A percentile compares a stretch with the other conserved stretches of the same genome.
phyloP scores from a whole-genome alignment of 1,139 yeast species.

The Geotrichum macrosporum region DNA sequence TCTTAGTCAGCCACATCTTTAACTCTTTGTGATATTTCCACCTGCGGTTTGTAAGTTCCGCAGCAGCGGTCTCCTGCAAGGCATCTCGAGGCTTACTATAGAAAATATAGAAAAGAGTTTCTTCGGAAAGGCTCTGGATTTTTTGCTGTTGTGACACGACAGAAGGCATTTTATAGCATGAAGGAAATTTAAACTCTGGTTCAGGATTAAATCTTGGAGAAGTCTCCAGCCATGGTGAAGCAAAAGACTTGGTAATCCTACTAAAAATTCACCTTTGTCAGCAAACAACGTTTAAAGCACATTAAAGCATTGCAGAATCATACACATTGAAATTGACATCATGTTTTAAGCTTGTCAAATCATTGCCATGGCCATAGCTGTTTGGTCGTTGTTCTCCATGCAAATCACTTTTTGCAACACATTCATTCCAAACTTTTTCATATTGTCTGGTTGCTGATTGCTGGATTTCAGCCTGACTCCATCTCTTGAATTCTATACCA shows the following conservation, averaged over 20 bases:
- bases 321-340: conserved; percentile 47
- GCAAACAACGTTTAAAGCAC: too few relatives aligned
- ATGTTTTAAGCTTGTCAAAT: conserved; percentile 67
- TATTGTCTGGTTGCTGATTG: conserved; percentile 23
- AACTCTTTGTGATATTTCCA: conserved; percentile 97
- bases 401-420: conserved; percentile 66
- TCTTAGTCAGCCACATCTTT: conserved; percentile 95
- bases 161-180: conserved; percentile 50
- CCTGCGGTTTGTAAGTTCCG: conserved; percentile 78
- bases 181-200: conserved; percentile 65
- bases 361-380: conserved; percentile 81
- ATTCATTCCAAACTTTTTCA: conserved; percentile 58
- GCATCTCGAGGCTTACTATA: conserved; percentile 92
- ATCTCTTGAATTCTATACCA: neutral
- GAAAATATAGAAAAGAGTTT: conserved; percentile 87
- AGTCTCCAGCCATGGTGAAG: conserved; percentile 94
- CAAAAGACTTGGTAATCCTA: conserved; percentile 62
- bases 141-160: conserved; percentile 62
- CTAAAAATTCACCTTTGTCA: too few relatives aligned
- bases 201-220: conserved; percentile 88
- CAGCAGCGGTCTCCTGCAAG: conserved; percentile 88
- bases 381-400: conserved; percentile 63
- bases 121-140: conserved; percentile 77
- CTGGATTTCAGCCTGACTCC: neutral
- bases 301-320: conserved; percentile 15